phyloP scores from a whole-genome alignment of 176 grass and related monocot genomes.

The Secale cereale region DNA sequence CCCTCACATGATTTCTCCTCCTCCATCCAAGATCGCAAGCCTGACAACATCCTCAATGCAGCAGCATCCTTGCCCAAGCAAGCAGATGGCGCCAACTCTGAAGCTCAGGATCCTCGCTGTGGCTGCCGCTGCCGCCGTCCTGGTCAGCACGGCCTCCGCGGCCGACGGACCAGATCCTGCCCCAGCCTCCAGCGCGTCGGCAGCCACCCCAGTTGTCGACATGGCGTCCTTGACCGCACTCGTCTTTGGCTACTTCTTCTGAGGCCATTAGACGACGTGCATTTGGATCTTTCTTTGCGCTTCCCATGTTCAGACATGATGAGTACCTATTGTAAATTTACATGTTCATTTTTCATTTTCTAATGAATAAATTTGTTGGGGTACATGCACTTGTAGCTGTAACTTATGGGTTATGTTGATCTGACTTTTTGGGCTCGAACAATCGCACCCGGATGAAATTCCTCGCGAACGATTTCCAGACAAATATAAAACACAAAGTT shows the following conservation, averaged over 20 bases:
- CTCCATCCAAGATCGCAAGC: neutral
- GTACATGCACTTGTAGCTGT: neutral
- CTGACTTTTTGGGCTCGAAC: neutral
- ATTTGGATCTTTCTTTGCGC: neutral
- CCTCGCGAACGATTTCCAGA: neutral
- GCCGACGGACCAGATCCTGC: conserved; percentile 12
- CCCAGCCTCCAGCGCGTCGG: neutral
- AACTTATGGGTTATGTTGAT: too few species aligned
- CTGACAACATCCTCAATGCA: neutral
- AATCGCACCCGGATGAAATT: neutral
- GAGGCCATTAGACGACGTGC: neutral
- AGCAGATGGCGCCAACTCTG: conserved; percentile 28
- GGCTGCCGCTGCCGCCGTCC: neutral
- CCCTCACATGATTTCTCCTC: neutral
- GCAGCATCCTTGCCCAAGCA: neutral
- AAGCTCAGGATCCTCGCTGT: conserved; percentile 35
- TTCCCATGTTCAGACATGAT: neutral
- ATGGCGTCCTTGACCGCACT: neutral
- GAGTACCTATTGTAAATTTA: neutral
- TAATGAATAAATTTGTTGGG: neutral
- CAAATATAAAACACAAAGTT: neutral
- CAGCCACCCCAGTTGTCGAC: neutral
- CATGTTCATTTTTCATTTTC: neutral
- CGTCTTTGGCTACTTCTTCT: conserved; percentile 29
- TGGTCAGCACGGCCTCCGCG: conserved; percentile 11